Conservation (phyloP, 1,284 basidiomycete genomes). For the Somion occarium region DNA sequence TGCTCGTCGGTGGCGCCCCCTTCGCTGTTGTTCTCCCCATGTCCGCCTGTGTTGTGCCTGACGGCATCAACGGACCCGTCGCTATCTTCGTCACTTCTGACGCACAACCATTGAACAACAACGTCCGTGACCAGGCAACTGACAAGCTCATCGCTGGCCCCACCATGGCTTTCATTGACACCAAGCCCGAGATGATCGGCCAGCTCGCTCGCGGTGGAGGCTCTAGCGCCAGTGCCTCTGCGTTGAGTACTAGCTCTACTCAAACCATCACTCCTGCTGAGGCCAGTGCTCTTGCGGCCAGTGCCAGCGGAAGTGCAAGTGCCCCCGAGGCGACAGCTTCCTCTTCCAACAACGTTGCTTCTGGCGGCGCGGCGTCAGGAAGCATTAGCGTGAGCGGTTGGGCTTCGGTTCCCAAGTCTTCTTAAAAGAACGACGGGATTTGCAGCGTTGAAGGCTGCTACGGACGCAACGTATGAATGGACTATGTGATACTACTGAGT, state of each 20-base stretch:
- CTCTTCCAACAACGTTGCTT: slow-evolving; percentile 3
- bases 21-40: slow-evolving; percentile 56
- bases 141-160: slow-evolving; percentile 67
- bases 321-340: slow-evolving; percentile 11
- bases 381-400: slow-evolving; percentile 4
- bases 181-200: slow-evolving; percentile 44
- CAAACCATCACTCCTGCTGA: slow-evolving; percentile 42
- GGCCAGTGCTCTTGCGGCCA: slow-evolving; percentile 40
- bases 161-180: slow-evolving; percentile 64
- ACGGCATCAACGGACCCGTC: slow-evolving; percentile 65
- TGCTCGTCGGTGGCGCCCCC: slow-evolving; percentile 63
- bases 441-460: too few species aligned
- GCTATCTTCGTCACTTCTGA: slow-evolving; percentile 67
- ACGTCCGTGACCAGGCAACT: slow-evolving; percentile 57
- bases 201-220: slow-evolving; percentile 33
- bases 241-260: slow-evolving; percentile 12
- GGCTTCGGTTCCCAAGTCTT: background rate
- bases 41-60: slow-evolving; percentile 56
- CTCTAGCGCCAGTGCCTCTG: slow-evolving; percentile 2
- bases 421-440: background rate
- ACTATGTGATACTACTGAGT: background rate
- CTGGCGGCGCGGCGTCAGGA: slow-evolving; percentile 1
- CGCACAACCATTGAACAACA: slow-evolving; percentile 57
- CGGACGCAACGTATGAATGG: background rate
- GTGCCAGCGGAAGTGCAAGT: slow-evolving; percentile 24